phyloP scores from a whole-genome alignment of 164 flowering plant species.

The Chimonanthus salicifolius region DNA sequence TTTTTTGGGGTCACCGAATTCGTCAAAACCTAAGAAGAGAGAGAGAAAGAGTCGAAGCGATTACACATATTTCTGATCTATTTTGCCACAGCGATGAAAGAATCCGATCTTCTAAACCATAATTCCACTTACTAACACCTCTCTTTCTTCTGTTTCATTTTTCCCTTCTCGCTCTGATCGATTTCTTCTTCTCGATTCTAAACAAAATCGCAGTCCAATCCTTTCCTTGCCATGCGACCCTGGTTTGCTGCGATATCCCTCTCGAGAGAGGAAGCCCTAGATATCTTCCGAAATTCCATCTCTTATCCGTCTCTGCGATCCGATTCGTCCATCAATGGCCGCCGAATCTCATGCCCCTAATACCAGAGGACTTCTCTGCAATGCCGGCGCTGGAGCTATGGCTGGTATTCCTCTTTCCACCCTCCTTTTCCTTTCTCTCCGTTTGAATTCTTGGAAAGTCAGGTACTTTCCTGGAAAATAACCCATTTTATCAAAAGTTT shows the following conservation, averaged over 20 bases:
- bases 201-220: conserved; percentile 2
- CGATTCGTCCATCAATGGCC: conserved; percentile 28
- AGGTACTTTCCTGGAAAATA: too few species aligned
- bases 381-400: conserved; percentile 95
- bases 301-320: conserved; percentile 5
- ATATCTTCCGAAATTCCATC: conserved; percentile 1
- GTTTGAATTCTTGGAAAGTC: too few species aligned
- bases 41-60: too few species aligned
- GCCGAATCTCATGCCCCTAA: conserved; percentile 44
- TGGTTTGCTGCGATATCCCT: conserved; percentile 48
- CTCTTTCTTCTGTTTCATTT: too few species aligned
- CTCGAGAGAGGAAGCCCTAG: conserved; percentile 59
- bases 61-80: too few species aligned
- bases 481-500: too few species aligned
- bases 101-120: conserved; percentile 3
- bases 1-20: too few species aligned
- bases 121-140: neutral
- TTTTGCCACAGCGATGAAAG: neutral
- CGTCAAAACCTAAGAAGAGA: too few species aligned
- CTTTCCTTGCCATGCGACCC: conserved; percentile 74
- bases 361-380: conserved; percentile 59
- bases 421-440: too few species aligned
- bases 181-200: neutral
- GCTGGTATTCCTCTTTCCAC: conserved; percentile 46
- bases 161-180: neutral